These are phyloP conservation scores for Entelexis sorbosivorans DNA, from an alignment of 1,139 yeast species.

Conservation along the genomic window DNA sequence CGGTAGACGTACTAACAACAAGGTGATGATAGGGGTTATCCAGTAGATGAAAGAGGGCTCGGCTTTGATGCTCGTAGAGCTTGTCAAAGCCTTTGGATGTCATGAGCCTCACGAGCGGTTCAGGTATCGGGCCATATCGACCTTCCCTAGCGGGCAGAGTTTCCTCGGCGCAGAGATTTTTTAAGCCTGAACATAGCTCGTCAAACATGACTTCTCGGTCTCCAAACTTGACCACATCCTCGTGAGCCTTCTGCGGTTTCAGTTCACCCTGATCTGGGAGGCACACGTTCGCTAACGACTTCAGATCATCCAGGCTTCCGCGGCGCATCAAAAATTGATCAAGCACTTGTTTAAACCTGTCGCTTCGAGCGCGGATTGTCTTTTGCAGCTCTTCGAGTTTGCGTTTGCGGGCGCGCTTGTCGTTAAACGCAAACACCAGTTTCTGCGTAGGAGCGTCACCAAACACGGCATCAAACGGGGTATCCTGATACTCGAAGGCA, in stretches of 20 bases:
- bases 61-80: constrained; percentile 71
- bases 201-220: neutral
- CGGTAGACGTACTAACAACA: constrained; percentile 82
- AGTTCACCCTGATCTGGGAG: constrained; percentile 5
- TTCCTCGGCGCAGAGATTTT: constrained; percentile 7
- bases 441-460: constrained; percentile 22
- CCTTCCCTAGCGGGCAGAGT: constrained; percentile 39
- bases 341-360: constrained; percentile 15
- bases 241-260: neutral
- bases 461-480: constrained; percentile 38
- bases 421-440: constrained; percentile 12
- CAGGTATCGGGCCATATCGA: constrained; percentile 31
- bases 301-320: constrained; percentile 1
- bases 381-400: constrained; percentile 25
- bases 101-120: constrained; percentile 39
- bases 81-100: constrained; percentile 35
- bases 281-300: neutral
- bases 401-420: constrained; percentile 13
- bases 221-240: neutral
- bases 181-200: neutral
- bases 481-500: constrained; percentile 51
- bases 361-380: constrained; percentile 15
- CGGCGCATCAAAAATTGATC: constrained; percentile 11
- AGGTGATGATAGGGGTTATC: constrained; percentile 43
- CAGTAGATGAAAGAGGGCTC: constrained; percentile 51